These are phyloP conservation scores for Alternaria postmessia DNA, from an alignment of 2,329 filamentous ascomycete genomes.

Conservation along the genomic window DNA sequence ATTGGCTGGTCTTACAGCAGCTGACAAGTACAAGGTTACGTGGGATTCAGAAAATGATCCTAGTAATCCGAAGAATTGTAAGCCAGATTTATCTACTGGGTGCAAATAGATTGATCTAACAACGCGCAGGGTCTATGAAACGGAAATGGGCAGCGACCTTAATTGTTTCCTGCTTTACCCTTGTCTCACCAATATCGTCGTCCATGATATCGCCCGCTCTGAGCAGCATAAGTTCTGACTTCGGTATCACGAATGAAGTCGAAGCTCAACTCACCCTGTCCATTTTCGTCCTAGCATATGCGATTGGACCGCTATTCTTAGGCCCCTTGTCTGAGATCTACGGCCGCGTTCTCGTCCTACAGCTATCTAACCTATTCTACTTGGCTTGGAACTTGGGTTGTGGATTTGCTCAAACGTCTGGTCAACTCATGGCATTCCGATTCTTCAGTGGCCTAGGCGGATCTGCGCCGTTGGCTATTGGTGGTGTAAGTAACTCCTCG, in stretches of 20 bases:
- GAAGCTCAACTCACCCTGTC: slow-evolving; percentile 48
- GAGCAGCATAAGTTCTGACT: slow-evolving; percentile 40
- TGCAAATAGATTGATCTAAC: neutral
- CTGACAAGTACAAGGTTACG: slow-evolving; percentile 45
- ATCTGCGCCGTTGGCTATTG: slow-evolving; percentile 49
- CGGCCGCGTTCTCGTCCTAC: slow-evolving; percentile 49
- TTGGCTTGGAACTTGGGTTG: slow-evolving; percentile 52
- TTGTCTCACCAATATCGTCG: slow-evolving; percentile 51
- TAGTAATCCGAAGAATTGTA: slow-evolving; percentile 50
- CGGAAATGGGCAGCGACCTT: slow-evolving; percentile 57
- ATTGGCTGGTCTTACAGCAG: neutral
- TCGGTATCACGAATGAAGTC: slow-evolving; percentile 44
- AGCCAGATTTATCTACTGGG: neutral
- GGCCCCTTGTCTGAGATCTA: slow-evolving; percentile 51
- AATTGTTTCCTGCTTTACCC: slow-evolving; percentile 55
- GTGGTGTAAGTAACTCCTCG: slow-evolving; percentile 35
- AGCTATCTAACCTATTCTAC: slow-evolving; percentile 51
- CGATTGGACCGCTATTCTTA: slow-evolving; percentile 50
- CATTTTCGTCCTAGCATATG: slow-evolving; percentile 52
- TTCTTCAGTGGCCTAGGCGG: slow-evolving; percentile 51
- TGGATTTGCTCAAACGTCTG: slow-evolving; percentile 48
- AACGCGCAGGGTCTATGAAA: slow-evolving; percentile 31
- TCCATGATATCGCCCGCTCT: slow-evolving; percentile 53
- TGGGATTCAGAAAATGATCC: slow-evolving; percentile 58
- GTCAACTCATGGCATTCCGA: slow-evolving; percentile 48